A percentile compares a stretch with the other conserved stretches of the same genome.
Evolutionary conservation across 352 stramenopile genomes (phyloP).

Genomic region (Thalassiosira oceanica): DNA sequence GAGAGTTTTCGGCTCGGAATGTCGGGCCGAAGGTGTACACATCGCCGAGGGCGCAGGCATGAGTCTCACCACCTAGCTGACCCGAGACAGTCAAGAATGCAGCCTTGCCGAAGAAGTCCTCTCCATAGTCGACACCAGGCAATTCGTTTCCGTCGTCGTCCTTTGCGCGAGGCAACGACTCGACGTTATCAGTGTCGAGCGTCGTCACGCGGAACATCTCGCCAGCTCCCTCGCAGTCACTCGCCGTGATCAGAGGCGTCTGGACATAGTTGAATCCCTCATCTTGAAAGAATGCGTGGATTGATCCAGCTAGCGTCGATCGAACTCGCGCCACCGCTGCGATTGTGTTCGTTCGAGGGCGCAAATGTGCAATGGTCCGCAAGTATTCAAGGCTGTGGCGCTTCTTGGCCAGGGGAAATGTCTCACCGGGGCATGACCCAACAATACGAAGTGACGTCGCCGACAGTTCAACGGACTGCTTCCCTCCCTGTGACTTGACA

Average conservation of each 20-base stretch:
- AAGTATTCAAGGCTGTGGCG: conserved; percentile 97
- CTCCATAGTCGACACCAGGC: conserved; percentile 80
- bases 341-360: conserved; percentile 95
- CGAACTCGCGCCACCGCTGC: conserved; percentile 92
- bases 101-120: conserved; percentile 93
- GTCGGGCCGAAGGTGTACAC: conserved; percentile 99
- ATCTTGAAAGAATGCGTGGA: conserved; percentile 86
- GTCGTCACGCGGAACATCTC: conserved; percentile 96
- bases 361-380: conserved; percentile 93
- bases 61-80: conserved; percentile 95
- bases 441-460: conserved; percentile 84
- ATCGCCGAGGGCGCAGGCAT: conserved; percentile 94
- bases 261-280: conserved; percentile 88
- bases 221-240: conserved; percentile 96
- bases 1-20: conserved; percentile 98
- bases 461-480: conserved; percentile 91
- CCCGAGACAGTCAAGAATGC: conserved; percentile 85
- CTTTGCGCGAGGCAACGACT: conserved; percentile 32
- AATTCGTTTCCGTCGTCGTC: conserved; percentile 64
- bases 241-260: conserved; percentile 95
- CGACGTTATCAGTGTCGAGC: conserved; percentile 74
- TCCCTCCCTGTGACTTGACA: conserved; percentile 86
- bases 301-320: conserved; percentile 84
- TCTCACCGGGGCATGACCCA: conserved; percentile 88
- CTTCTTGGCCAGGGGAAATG: conserved; percentile 98